These are phyloP conservation scores for Kwoniella dejecticola DNA, from an alignment of 768 basidiomycete species.

Conservation along the genomic window DNA sequence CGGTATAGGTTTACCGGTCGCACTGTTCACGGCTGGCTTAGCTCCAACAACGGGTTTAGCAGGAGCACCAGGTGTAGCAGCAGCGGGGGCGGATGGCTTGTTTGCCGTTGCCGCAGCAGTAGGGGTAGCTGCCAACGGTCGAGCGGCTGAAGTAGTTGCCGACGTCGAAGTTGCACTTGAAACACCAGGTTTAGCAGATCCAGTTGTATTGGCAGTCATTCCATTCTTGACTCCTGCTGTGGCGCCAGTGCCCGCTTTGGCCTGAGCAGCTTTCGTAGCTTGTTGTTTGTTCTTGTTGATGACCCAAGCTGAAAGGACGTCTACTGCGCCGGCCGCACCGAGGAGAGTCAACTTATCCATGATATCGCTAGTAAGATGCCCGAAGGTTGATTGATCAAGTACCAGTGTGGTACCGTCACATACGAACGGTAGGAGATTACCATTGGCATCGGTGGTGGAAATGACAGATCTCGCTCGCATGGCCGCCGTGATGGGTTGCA, in stretches of 20 bases:
- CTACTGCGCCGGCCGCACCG: slow-evolving; percentile 44
- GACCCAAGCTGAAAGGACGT: slow-evolving; percentile 46
- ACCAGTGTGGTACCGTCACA: slow-evolving; percentile 42
- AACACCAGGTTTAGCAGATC: neutral
- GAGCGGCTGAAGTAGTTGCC: neutral
- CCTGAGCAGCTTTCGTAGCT: slow-evolving; percentile 33
- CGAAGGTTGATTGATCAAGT: slow-evolving; percentile 42
- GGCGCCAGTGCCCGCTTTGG: neutral
- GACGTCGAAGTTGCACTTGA: neutral
- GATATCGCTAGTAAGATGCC: slow-evolving; percentile 44
- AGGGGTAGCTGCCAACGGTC: neutral
- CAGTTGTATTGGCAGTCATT: neutral
- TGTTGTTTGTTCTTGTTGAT: slow-evolving; percentile 45
- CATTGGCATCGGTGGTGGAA: slow-evolving; percentile 36
- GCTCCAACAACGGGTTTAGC: slow-evolving; percentile 4
- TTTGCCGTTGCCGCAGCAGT: neutral
- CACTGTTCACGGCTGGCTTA: slow-evolving; percentile 8
- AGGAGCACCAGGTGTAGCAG: neutral
- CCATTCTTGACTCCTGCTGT: slow-evolving; percentile 14
- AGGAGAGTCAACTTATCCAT: slow-evolving; percentile 40
- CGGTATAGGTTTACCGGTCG: slow-evolving; percentile 21
- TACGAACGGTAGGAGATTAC: slow-evolving; percentile 45
- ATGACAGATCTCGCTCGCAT: slow-evolving; percentile 40
- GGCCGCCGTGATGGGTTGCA: slow-evolving; percentile 43
- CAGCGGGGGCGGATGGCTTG: neutral